Evolutionary conservation across 1,284 basidiomycete species (phyloP), one percentile per base, ranked within the genome.

Genomic region (Leccinum glutinopallens): DNA sequence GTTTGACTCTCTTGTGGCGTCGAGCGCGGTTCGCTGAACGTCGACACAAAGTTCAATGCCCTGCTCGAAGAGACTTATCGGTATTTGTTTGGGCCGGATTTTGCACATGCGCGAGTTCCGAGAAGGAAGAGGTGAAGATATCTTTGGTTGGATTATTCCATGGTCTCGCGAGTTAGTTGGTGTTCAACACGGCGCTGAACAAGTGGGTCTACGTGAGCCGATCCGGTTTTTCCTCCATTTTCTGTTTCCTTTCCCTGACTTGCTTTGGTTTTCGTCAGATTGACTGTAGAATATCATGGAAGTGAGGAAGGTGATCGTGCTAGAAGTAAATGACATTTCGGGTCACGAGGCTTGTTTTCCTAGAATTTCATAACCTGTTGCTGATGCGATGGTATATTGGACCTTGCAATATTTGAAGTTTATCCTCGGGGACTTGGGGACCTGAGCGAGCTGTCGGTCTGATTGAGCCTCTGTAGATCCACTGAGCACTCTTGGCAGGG

Each of bases 141-240:
- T 3, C 25, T 3, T 25, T 25, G 25, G 25, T 25, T 25, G 25
- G 25, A 25, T 25, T 25, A 25, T 3, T 3, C 25, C 25, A 3
- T 25, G 25, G 25, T 25, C 25, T 25, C 25, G 25, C 25, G 25
- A 25, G 25, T 25, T 0, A 25, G 25, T 0, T 25, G 25, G 25
- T 25, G 3, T 25, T 3, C 25, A 25, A 25, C 25, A 25, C 3
- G 25, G 3, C 91, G 56, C 92, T 93, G 29, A 96, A 94, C 76
- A 90, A 92, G 75, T 81, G 94, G 70, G 85, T 94, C 29, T 93
- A 96, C 78, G 92, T 93, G 75, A 75, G 91, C 77, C 39, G 63
- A 10, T 62, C 4, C 37, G 46, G 7, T 33, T 12, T 53, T 49
- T 3, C 12, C 13, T 15, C 3, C 10, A 22, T 22, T 25, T 53